These are phyloP conservation scores for Xerocomellus chrysenteron DNA, from an alignment of 768 basidiomycete species.

Conservation along the genomic window DNA sequence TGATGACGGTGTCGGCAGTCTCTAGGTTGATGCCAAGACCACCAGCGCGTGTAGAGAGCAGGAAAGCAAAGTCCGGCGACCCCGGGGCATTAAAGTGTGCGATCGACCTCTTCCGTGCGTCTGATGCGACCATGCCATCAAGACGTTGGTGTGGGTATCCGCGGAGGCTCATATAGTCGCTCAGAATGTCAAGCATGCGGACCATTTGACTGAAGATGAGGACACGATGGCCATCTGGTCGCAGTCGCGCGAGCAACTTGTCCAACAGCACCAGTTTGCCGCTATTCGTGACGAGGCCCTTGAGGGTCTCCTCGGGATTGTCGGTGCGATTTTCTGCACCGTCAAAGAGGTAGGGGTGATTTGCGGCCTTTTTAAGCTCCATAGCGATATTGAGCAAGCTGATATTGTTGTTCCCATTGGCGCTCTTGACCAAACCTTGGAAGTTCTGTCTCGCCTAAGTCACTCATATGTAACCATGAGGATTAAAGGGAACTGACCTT, in stretches of 20 bases:
- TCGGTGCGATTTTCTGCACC: constrained; percentile 76
- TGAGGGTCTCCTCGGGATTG: constrained; percentile 78
- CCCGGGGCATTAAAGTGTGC: constrained; percentile 94
- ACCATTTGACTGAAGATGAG: constrained; percentile 99
- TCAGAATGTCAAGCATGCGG: constrained; percentile 96
- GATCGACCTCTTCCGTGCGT: constrained; percentile 91
- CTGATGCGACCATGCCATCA: constrained; percentile 94
- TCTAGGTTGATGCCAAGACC: constrained; percentile 98
- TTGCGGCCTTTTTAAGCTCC: constrained; percentile 98
- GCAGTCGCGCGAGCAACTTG: constrained; percentile 88
- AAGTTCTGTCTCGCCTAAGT: constrained; percentile 66
- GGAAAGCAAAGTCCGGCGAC: constrained; percentile 94
- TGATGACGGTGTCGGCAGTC: constrained; percentile 98
- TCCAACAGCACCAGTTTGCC: constrained; percentile 98
- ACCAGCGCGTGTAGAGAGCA: constrained; percentile 94
- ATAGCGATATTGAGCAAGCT: constrained; percentile 98
- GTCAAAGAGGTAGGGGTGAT: constrained; percentile 97
- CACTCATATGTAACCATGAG: not conserved
- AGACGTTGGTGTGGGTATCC: constrained; percentile 92
- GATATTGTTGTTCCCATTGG: constrained; percentile 86
- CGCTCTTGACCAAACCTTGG: constrained; percentile 85
- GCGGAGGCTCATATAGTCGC: constrained; percentile 90
- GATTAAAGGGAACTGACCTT: constrained; percentile 49
- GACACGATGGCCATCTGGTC: constrained; percentile 92
- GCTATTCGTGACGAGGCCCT: constrained; percentile 97